Percentiles rank a stretch among this genome's conserved stretches.
Conservation (phyloP, 495 filamentous ascomycete species). For the Trypethelium eluteriae region DNA sequence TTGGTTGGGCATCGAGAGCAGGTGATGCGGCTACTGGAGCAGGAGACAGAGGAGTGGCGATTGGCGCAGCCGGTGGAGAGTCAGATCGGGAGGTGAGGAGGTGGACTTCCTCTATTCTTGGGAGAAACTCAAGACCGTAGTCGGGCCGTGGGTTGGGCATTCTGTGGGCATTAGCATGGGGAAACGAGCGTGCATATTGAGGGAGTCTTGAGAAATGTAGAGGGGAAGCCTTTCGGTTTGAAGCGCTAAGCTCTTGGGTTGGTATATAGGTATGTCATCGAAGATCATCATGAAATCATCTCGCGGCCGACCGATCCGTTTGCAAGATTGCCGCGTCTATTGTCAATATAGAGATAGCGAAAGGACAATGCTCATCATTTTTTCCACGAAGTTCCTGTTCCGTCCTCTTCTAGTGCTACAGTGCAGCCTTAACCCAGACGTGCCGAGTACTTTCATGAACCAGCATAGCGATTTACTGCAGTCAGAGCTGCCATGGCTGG, state of each 20-base stretch:
- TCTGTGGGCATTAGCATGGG: not conserved
- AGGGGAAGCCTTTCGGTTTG: not conserved
- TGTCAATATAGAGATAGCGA: too few species aligned
- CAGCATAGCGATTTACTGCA: too few species aligned
- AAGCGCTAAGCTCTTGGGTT: not conserved
- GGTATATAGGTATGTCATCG: not conserved
- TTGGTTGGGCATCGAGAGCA: conserved; percentile 29
- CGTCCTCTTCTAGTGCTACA: too few species aligned
- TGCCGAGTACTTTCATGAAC: too few species aligned
- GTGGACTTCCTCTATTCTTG: not conserved
- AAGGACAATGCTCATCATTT: too few species aligned
- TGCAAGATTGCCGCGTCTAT: too few species aligned
- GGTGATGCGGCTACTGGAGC: conserved; percentile 25
- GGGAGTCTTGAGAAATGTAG: not conserved
- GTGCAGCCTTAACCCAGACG: too few species aligned
- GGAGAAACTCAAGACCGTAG: too few species aligned
- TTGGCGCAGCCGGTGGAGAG: not conserved
- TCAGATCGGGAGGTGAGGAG: conserved; percentile 14
- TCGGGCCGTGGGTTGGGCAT: too few species aligned
- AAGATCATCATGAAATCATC: not conserved
- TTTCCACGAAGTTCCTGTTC: too few species aligned
- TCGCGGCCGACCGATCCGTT: not conserved
- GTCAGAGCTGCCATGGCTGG: too few species aligned
- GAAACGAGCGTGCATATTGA: not conserved
- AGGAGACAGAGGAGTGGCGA: conserved; percentile 29